A percentile compares a stretch with the other conserved stretches of the same genome.
phyloP scores from a whole-genome alignment of 148 eudicot genomes.

The Persicaria maculosa region DNA sequence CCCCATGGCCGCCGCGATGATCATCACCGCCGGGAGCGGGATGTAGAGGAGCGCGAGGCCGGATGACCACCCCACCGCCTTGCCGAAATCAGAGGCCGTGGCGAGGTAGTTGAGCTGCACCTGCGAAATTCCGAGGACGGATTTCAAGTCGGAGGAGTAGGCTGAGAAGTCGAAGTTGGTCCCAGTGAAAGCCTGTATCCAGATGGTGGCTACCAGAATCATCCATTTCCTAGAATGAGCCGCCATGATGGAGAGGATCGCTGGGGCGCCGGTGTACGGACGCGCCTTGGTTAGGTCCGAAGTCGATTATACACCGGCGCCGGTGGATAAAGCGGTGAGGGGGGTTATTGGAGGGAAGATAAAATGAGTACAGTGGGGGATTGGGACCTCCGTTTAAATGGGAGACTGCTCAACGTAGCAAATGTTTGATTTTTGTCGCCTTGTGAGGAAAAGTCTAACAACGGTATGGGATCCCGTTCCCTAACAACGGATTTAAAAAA shows the following conservation, averaged over 20 bases:
- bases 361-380: too few relatives aligned
- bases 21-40: slow-evolving; percentile 61
- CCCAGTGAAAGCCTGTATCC: slow-evolving; percentile 85
- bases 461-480: too few relatives aligned
- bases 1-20: slow-evolving; percentile 64
- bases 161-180: slow-evolving; percentile 93
- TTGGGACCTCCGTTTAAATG: too few relatives aligned
- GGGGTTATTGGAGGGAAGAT: too few relatives aligned
- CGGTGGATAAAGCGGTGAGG: too few relatives aligned
- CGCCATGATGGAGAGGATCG: neutral
- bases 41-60: slow-evolving; percentile 62
- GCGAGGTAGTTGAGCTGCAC: slow-evolving; percentile 84
- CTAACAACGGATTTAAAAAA: too few relatives aligned
- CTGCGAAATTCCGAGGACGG: slow-evolving; percentile 58
- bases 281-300: too few relatives aligned
- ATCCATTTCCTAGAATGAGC: slow-evolving; percentile 13
- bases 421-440: too few relatives aligned
- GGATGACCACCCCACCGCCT: slow-evolving; percentile 85
- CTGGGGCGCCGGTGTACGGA: too few relatives aligned
- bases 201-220: slow-evolving; percentile 14
- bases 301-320: too few relatives aligned
- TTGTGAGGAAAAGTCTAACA: too few relatives aligned
- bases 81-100: slow-evolving; percentile 80
- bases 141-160: slow-evolving; percentile 65
- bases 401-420: too few relatives aligned